Evolutionary conservation across 805 yeast genomes (phyloP).

Genomic region (Pichia membranifaciens): DNA sequence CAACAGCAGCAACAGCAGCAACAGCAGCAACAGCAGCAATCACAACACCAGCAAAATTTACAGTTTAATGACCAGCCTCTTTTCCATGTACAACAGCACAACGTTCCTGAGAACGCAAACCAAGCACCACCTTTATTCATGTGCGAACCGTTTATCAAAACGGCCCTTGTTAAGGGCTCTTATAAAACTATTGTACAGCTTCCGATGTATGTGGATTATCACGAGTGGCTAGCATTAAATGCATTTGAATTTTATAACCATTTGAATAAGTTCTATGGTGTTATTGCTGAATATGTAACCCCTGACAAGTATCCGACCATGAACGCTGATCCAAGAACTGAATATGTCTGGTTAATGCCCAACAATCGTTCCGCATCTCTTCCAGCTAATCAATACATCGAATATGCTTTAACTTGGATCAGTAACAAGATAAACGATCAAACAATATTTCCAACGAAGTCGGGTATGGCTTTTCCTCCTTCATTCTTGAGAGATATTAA

Average conservation of each 20-base stretch:
- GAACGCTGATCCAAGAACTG: slow-evolving; percentile 93
- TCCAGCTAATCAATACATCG: slow-evolving; percentile 92
- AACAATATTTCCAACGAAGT: slow-evolving; percentile 83
- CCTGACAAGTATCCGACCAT: slow-evolving; percentile 86
- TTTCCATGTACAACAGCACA: slow-evolving; percentile 11
- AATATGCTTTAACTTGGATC: slow-evolving; percentile 87
- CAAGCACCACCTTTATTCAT: slow-evolving; percentile 57
- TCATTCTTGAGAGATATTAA: slow-evolving; percentile 76
- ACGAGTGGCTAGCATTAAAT: slow-evolving; percentile 95
- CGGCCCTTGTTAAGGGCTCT: slow-evolving; percentile 93
- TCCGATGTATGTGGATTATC: slow-evolving; percentile 89
- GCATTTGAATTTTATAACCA: slow-evolving; percentile 85
- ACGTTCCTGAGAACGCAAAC: slow-evolving; percentile 15
- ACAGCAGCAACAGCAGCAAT: slow-evolving; percentile 29
- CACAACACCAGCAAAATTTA: slow-evolving; percentile 15
- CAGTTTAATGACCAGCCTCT: slow-evolving; percentile 18
- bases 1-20: slow-evolving; percentile 21
- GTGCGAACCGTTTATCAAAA: slow-evolving; percentile 88
- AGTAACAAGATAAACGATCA: slow-evolving; percentile 84
- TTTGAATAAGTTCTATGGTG: slow-evolving; percentile 81
- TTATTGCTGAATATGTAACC: slow-evolving; percentile 85
- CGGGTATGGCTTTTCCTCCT: slow-evolving; percentile 85
- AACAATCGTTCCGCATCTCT: slow-evolving; percentile 70
- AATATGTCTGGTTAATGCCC: slow-evolving; percentile 79
- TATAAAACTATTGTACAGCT: slow-evolving; percentile 92